A percentile compares a stretch with the other conserved stretches of the same genome.
phyloP scores from a whole-genome alignment of 2,329 filamentous ascomycete species.

The Epichloe glyceriae region DNA sequence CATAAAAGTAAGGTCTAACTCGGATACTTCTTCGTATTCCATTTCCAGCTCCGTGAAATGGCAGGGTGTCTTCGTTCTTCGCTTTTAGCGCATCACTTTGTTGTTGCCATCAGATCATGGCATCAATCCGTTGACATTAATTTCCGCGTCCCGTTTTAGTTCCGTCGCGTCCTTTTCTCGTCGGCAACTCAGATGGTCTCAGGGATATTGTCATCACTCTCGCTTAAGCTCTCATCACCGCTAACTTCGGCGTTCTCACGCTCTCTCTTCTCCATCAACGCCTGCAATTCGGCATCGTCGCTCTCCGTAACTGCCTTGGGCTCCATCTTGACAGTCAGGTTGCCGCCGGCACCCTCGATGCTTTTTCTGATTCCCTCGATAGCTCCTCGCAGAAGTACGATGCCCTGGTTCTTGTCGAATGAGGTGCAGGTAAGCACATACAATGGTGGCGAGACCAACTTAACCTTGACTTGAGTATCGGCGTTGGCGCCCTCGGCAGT shows the following conservation, averaged over 20 bases:
- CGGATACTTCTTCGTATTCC: not conserved
- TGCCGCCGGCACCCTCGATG: constrained; percentile 68
- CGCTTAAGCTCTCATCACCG: constrained; percentile 90
- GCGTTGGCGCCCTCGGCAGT: constrained; percentile 37
- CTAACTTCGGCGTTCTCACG: constrained; percentile 96
- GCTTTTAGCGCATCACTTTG: not conserved
- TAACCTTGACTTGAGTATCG: constrained; percentile 93
- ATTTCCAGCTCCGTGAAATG: not conserved
- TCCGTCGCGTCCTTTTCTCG: not conserved
- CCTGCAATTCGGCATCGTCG: constrained; percentile 92
- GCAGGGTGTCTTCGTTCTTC: not conserved
- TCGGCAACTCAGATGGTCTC: constrained; percentile 23
- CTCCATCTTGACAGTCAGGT: constrained; percentile 89
- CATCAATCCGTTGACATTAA: not conserved
- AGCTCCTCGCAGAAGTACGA: constrained; percentile 72
- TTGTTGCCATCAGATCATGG: not conserved
- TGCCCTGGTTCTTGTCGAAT: constrained; percentile 81
- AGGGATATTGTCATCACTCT: constrained; percentile 72
- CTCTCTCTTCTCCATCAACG: constrained; percentile 98
- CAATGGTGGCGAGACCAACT: constrained; percentile 91
- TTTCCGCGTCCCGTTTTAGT: not conserved
- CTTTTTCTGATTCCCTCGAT: constrained; percentile 75
- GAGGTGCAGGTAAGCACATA: constrained; percentile 95
- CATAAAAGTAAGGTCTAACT: not conserved
- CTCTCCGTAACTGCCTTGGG: constrained; percentile 98